Evolutionary conservation across 2,329 filamentous ascomycete genomes (phyloP).

Genomic region (Trichoderma cornu-damae): DNA sequence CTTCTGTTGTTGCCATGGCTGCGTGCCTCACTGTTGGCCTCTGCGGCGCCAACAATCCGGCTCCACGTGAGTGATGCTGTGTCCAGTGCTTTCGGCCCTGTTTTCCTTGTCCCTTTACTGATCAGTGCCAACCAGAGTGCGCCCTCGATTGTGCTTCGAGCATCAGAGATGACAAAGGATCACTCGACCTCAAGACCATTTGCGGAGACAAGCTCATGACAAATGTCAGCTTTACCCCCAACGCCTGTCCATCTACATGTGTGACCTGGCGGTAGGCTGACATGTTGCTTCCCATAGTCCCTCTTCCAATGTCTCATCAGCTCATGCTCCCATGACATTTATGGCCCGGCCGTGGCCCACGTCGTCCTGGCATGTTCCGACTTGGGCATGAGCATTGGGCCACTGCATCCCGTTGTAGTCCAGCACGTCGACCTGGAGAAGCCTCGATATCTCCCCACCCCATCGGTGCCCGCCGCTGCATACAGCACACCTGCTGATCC

Average conservation of each 20-base stretch:
- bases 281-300: conserved; percentile 21
- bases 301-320: conserved; percentile 31
- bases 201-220: conserved; percentile 21
- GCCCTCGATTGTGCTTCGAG: conserved; percentile 22
- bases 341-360: conserved; percentile 30
- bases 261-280: neutral
- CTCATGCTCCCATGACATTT: conserved; percentile 27
- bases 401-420: conserved; percentile 31
- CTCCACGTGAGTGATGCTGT: conserved; percentile 4
- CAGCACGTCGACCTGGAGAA: conserved; percentile 18
- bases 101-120: neutral
- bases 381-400: conserved; percentile 27
- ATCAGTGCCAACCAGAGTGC: conserved; percentile 18
- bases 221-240: conserved; percentile 1
- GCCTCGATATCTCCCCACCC: conserved; percentile 14
- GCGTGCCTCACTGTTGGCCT: conserved; percentile 14
- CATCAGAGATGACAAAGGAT: conserved; percentile 20
- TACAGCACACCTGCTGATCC: neutral
- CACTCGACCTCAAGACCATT: conserved; percentile 20
- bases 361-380: conserved; percentile 27
- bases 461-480: conserved; percentile 7
- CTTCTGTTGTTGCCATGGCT: conserved; percentile 16
- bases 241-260: neutral
- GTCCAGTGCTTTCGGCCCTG: too few species aligned
- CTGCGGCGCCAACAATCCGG: neutral